Evolutionary conservation across 2,329 filamentous ascomycete species (phyloP).

Genomic region (Cercospora citrullina): DNA sequence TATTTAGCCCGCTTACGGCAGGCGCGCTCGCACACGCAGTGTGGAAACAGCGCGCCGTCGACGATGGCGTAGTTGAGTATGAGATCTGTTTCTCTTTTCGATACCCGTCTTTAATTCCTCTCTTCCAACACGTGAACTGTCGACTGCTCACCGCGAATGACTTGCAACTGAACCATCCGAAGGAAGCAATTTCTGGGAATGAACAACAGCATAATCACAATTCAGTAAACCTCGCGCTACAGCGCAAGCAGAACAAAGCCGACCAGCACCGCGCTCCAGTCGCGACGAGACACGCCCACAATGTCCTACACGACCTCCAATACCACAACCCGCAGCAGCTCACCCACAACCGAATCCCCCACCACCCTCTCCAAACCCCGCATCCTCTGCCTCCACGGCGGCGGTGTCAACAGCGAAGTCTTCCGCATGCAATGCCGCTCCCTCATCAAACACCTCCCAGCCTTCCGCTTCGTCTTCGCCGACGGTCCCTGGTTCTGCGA

Average conservation of each 20-base stretch:
- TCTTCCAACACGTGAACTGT: neutral
- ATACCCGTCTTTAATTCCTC: neutral
- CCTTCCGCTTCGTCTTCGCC: slow-evolving; percentile 71
- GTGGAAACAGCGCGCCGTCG: neutral
- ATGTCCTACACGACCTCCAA: neutral
- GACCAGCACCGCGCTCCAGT: neutral
- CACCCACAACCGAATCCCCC: slow-evolving; percentile 2
- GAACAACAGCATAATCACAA: neutral
- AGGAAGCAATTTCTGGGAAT: neutral
- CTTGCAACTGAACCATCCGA: neutral
- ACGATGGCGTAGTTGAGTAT: neutral
- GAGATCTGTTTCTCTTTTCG: neutral
- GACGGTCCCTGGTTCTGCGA: slow-evolving; percentile 66
- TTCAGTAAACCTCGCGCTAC: neutral
- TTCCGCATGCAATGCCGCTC: slow-evolving; percentile 68
- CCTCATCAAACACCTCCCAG: slow-evolving; percentile 52
- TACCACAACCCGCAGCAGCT: neutral
- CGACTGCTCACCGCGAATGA: neutral
- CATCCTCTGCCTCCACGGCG: slow-evolving; percentile 79
- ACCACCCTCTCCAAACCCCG: slow-evolving; percentile 52
- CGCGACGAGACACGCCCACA: neutral
- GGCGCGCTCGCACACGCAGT: neutral
- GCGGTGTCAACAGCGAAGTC: slow-evolving; percentile 69
- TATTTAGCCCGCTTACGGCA: neutral
- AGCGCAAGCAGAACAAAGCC: neutral